A percentile compares a stretch with the other conserved stretches of the same genome.
These are phyloP conservation scores for Cucurbita pepo DNA, from an alignment of 306 rosid genomes.

Conservation along the genomic window DNA sequence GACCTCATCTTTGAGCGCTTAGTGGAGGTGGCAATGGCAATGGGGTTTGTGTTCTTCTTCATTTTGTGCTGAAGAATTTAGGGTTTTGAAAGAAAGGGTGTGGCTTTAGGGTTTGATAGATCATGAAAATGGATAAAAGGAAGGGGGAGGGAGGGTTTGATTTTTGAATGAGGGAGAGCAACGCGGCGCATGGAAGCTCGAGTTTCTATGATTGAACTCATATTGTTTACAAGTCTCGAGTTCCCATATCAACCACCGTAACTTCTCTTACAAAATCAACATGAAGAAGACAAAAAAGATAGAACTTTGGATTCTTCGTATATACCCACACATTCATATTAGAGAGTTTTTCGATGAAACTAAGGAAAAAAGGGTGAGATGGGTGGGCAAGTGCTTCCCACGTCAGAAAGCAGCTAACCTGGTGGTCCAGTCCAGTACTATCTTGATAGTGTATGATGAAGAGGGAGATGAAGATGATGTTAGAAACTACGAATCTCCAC, in stretches of 20 bases:
- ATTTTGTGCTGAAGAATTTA: background rate
- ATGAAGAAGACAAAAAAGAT: background rate
- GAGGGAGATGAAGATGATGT: background rate
- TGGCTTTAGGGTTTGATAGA: background rate
- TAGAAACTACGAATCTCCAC: no score
- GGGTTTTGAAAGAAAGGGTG: background rate
- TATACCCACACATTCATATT: background rate
- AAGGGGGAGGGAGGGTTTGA: background rate
- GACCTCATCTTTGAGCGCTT: background rate
- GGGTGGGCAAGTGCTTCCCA: conserved; percentile 10
- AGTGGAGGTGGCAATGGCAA: background rate
- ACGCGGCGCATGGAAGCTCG: conserved; percentile 19
- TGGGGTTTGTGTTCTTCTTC: conserved; percentile 1
- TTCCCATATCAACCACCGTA: background rate
- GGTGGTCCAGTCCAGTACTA: conserved; percentile 1
- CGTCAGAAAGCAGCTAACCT: conserved; percentile 2
- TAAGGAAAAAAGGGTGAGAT: background rate
- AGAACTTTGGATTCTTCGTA: background rate
- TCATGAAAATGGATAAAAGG: background rate
- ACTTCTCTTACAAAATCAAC: background rate
- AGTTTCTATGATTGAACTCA: conserved; percentile 2
- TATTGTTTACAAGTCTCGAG: conserved; percentile 2
- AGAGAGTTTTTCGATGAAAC: background rate
- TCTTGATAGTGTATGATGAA: no score
- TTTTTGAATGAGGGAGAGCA: background rate